phyloP scores from a whole-genome alignment of 495 filamentous ascomycete species.

The Apodospora peruviana region DNA sequence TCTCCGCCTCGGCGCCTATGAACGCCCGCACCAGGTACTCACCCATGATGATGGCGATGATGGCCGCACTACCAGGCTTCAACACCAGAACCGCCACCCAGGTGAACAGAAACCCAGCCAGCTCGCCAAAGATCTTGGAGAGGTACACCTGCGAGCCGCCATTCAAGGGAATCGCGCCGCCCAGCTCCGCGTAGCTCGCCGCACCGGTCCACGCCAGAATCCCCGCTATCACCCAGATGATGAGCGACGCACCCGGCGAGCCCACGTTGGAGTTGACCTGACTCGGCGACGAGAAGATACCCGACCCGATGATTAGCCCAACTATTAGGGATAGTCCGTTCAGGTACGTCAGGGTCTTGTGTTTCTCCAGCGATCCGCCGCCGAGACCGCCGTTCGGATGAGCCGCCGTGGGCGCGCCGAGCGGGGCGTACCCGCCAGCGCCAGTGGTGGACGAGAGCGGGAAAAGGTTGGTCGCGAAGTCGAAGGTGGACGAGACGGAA shows the following conservation, averaged over 20 bases:
- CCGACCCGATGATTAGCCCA: conserved; percentile 92
- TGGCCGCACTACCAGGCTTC: conserved; percentile 88
- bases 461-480: conserved; percentile 86
- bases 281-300: conserved; percentile 91
- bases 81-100: conserved; percentile 94
- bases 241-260: conserved; percentile 82
- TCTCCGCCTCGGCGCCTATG: conserved; percentile 73
- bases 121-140: conserved; percentile 91
- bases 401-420: conserved; percentile 62
- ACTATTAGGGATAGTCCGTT: conserved; percentile 89
- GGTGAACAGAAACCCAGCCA: conserved; percentile 86
- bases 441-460: conserved; percentile 80
- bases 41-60: conserved; percentile 95
- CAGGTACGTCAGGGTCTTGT: conserved; percentile 90
- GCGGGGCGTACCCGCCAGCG: conserved; percentile 67
- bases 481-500: conserved; percentile 87
- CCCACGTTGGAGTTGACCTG: conserved; percentile 92
- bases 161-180: conserved; percentile 92
- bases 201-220: conserved; percentile 94
- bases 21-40: conserved; percentile 88
- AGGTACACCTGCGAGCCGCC: conserved; percentile 91
- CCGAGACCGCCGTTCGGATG: conserved; percentile 40
- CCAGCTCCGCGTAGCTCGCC: conserved; percentile 91
- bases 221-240: conserved; percentile 88
- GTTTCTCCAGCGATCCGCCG: conserved; percentile 72